Evolutionary conservation across 1,284 basidiomycete species (phyloP).

Genomic region (Somion occarium): DNA sequence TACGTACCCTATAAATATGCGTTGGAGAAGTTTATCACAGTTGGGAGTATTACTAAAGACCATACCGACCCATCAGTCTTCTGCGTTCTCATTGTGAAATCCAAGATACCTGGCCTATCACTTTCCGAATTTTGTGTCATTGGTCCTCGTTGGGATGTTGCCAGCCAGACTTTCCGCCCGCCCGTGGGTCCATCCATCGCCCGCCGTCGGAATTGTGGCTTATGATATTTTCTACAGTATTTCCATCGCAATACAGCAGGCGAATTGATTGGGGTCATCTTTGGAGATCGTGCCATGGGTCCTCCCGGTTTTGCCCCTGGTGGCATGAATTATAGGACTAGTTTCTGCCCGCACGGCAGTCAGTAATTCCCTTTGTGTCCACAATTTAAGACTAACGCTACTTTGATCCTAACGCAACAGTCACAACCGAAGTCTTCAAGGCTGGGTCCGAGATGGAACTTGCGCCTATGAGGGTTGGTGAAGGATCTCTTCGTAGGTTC

Average conservation of each 20-base stretch:
- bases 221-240: constrained; percentile 32
- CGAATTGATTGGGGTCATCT: constrained; percentile 59
- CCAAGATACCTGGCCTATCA: constrained; percentile 51
- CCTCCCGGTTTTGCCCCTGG: constrained; percentile 56
- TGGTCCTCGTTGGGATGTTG: constrained; percentile 59
- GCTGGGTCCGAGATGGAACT: constrained; percentile 47
- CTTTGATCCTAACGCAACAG: constrained; percentile 21
- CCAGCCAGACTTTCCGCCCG: constrained; percentile 42
- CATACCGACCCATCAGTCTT: constrained; percentile 64
- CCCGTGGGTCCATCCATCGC: constrained; percentile 24
- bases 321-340: constrained; percentile 54
- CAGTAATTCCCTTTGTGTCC: constrained; percentile 13
- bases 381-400: background rate
- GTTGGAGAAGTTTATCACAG: constrained; percentile 59
- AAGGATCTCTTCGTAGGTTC: constrained; percentile 47
- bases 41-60: constrained; percentile 63
- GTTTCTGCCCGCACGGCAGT: constrained; percentile 60
- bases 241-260: constrained; percentile 60
- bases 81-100: constrained; percentile 60
- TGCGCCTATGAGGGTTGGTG: constrained; percentile 44
- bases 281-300: constrained; percentile 55
- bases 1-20: constrained; percentile 73
- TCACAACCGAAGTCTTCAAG: constrained; percentile 55
- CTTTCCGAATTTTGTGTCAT: constrained; percentile 62
- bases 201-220: background rate